Conservation (phyloP, 2,329 filamentous ascomycete species). For the Aspergillus fijiensis region DNA sequence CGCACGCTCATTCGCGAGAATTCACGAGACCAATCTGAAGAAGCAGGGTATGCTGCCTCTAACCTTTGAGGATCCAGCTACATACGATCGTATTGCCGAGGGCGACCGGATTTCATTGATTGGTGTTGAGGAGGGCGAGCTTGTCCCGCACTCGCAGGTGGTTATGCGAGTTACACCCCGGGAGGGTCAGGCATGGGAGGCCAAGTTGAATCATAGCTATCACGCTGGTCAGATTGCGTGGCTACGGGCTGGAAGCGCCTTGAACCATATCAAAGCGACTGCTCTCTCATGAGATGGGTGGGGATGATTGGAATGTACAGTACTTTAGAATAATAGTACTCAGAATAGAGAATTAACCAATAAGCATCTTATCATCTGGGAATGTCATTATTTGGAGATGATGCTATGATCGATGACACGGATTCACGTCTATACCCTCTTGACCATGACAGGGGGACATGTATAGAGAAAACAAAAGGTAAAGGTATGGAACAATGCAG, state of each 20-base stretch:
- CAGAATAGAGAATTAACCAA: no score
- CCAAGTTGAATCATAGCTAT: conserved; percentile 34
- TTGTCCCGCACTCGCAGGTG: conserved; percentile 30
- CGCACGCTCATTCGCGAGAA: conserved; percentile 89
- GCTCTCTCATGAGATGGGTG: neutral
- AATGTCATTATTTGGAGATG: neutral
- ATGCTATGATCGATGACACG: no score
- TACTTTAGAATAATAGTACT: neutral
- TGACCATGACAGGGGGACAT: no score
- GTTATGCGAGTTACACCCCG: conserved; percentile 29
- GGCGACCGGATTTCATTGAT: conserved; percentile 22
- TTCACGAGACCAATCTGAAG: conserved; percentile 99
- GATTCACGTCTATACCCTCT: no score
- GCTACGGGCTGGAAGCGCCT: conserved; percentile 36
- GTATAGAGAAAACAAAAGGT: no score
- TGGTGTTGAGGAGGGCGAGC: conserved; percentile 23
- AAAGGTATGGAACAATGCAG: no score
- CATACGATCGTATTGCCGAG: conserved; percentile 65
- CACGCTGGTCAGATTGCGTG: conserved; percentile 34
- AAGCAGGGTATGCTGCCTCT: conserved; percentile 99
- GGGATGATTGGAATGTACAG: no score
- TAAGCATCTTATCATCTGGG: no score
- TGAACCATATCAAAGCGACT: conserved; percentile 35
- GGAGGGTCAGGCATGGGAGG: conserved; percentile 29
- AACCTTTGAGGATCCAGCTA: conserved; percentile 83